Evolutionary conservation across 768 basidiomycete species (phyloP), one percentile per base, ranked within the genome.

Genomic region (Tulasnella sp.): DNA sequence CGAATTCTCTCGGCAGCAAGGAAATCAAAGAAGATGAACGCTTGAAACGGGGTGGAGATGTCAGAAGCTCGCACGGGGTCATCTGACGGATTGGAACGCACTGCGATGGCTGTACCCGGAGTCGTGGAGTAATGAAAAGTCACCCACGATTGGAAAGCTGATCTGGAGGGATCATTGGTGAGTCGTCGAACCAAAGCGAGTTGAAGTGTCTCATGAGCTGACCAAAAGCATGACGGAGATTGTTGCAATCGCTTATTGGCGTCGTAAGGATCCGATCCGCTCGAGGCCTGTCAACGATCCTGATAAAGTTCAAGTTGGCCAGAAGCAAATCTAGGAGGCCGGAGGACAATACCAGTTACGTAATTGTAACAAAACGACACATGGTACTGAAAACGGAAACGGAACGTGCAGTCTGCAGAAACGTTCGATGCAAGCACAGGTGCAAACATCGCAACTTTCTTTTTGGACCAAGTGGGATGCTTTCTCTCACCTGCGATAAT

Each of bases 201-300:
- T n/a, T n/a, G n/a, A n/a, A n/a, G n/a, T n/a, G n/a, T n/a, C n/a
- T n/a, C n/a, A n/a, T n/a, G n/a, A n/a, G n/a, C 86, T 34, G 82
- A 91, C 91, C 83, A 92, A 81, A 52, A 86, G 83, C 38, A 90
- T 80, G 80, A 87, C 88, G 80, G 91, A 92, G 19, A 92, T 81
- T 52, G 86, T 78, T 2, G 89, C 89, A 25, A 91, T 89, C 0
- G 85, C 80, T 91, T 90, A 93, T 91, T 2, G 91, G 91, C 1
- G 91, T 91, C 0, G 91, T 92, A 3, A 92, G 84, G 77, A 92
- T 91, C n/a, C n/a, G n/a, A n/a, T n/a, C 52, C 91, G 85, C 80
- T 93, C 91, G 1, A 92, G 84, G 6, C 89, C 89, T 12, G 91
- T 91, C 68, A 92, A 83, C 38, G 88, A 86, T 75, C 91, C 90